Evolutionary conservation across 495 filamentous ascomycete genomes (phyloP), one percentile per base, ranked within the genome.

Genomic region (Penicillium crystallinum): DNA sequence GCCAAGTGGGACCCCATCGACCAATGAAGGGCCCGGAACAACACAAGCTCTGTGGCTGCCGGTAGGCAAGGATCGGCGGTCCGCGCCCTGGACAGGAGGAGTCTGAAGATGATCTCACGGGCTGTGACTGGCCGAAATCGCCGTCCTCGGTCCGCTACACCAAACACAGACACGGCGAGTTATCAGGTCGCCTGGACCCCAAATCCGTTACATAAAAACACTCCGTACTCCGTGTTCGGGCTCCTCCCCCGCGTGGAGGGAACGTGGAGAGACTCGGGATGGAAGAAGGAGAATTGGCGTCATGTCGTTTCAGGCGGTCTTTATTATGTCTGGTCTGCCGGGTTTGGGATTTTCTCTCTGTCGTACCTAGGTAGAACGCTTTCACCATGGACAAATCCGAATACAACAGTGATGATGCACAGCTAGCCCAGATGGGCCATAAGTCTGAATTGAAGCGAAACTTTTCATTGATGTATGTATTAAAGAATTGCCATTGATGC

Each of bases 391-490:
- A 69, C 30, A 56, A 62, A 31, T 35, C 23, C 7, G 45, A 61
- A 29, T 49, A 30, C 35, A 56, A 54, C 21, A 66, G 67, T 39
- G 72, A 75, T 55, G 79, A 83, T 58, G 71, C 74, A 17, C 75
- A 78, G 35, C 65, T 86, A 66, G 82, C 80, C n/a, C 74, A 72
- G 57, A 75, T 87, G 73, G 83, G 83, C 42, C 83, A 87, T 63
- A 83, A 78, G 71, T 68, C 76, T 15, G 83, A 87, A 51, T 57
- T 87, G 56, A 81, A 82, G 25, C 75, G 82, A 39, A 80, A 81
- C n/a, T 77, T 73, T 55, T 75, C 73, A 0, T 62, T 75, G 49
- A 56, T 80, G 65, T 72, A 63, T 38, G 72, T 65, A 17, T 31
- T 29, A 29, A n/a, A n/a, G n/a, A 4, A 8, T 41, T 43, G 3